Base-by-base conservation (phyloP, 352 stramenopile genomes). In the Blastocystis sp. region DNA sequence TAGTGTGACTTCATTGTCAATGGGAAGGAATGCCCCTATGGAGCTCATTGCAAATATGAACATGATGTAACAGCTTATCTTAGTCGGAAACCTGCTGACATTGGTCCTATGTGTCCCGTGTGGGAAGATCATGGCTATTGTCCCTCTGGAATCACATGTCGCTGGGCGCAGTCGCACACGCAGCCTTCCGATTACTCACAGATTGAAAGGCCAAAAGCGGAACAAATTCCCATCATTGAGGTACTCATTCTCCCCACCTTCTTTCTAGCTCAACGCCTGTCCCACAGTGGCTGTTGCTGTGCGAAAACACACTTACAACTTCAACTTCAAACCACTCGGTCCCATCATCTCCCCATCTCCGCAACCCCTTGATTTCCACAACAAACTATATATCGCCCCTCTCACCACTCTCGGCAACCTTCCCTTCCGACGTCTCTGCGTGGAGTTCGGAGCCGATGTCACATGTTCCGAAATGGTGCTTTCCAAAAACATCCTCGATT, bases 391-490 rank as follows among this genome's bases (percentile, higher is more conserved):
- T 89, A 90, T 99, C 29, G 96, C 96, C 7, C 96, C 96, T 8
- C 91, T 99, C 14, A 99, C 96, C 32, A 99, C 96, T 0, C 94
- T 99, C 0, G 96, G 96, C n/a, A 99, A 99, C 88, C 88, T 99
- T 40, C 96, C 96, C 4, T 99, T 98, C 40, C 48, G 67, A 78
- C 85, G 61, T 91, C 96, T 4, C 91, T 99, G 57, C 90, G 98
- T 89, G 90, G 90, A 97, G 59, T 96, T 93, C 44, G 96, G 95
- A 54, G 96, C 96, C 32, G 96, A 99, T 88, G 98, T 99, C 87
- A 99, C 96, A 36, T 98, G 94, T 87, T 95, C 95, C 59, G 96
- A 99, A 88, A 99, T 99, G 96, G 92, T 92, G 8, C 92, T 99
- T 86, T 90, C 91, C 27, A 93, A 93, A 14, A 96, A 97, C 87